phyloP scores from a whole-genome alignment of 768 basidiomycete genomes.

The Rhizopogon salebrosus region DNA sequence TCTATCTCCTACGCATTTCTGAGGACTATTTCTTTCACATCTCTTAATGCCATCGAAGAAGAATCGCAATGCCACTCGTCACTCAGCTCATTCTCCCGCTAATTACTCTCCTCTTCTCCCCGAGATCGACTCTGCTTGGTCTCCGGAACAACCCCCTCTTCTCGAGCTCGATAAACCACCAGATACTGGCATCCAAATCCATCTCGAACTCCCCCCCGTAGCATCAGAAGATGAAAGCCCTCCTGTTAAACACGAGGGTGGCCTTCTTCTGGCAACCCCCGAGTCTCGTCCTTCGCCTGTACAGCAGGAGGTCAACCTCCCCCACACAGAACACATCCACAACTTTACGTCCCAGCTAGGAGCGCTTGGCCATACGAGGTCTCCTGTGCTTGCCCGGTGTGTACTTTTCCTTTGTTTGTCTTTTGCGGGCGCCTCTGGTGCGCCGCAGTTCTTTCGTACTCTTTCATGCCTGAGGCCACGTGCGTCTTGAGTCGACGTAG shows the following conservation, averaged over 20 bases:
- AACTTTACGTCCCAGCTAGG: background rate
- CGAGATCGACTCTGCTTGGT: constrained; percentile 25
- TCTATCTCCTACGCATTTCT: constrained; percentile 13
- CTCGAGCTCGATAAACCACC: constrained; percentile 7
- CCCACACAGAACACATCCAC: constrained; percentile 8
- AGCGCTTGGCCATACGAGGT: constrained; percentile 22
- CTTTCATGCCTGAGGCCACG: too few relatives aligned
- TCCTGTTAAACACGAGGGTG: constrained; percentile 24
- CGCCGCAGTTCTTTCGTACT: background rate
- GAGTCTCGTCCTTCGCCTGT: constrained; percentile 8
- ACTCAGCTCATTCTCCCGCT: constrained; percentile 14
- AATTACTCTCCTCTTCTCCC: constrained; percentile 23
- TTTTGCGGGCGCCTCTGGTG: background rate
- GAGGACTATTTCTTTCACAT: constrained; percentile 3
- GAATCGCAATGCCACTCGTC: constrained; percentile 18
- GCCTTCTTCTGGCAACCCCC: constrained; percentile 11
- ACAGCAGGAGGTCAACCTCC: constrained; percentile 9
- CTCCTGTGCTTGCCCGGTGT: constrained; percentile 28
- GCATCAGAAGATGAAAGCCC: constrained; percentile 17
- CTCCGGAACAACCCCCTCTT: constrained; percentile 7
- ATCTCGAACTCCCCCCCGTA: constrained; percentile 8
- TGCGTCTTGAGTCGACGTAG: background rate
- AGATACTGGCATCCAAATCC: constrained; percentile 7
- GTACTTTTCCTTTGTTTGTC: constrained; percentile 2
- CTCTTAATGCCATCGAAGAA: constrained; percentile 28